Conservation (phyloP, 2,329 filamentous ascomycete species). For the Clarireedia sp. region DNA sequence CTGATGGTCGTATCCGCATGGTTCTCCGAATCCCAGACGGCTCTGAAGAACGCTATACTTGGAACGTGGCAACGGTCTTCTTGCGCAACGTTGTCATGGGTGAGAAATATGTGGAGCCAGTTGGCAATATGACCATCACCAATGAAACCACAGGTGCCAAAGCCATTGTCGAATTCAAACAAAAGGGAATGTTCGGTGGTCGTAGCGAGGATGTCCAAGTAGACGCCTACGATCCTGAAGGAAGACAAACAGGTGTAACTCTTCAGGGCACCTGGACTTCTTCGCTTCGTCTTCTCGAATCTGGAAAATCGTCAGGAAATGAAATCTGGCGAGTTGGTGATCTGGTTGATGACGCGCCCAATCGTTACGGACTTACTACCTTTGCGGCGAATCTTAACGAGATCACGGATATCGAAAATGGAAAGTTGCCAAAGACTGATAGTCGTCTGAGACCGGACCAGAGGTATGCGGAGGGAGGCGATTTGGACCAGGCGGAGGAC, state of each 20-base stretch:
- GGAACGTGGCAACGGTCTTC: constrained; percentile 82
- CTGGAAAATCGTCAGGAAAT: constrained; percentile 51
- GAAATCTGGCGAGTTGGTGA: constrained; percentile 73
- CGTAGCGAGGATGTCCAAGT: constrained; percentile 83
- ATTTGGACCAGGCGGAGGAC: constrained; percentile 74
- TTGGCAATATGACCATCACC: constrained; percentile 76
- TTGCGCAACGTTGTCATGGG: constrained; percentile 94
- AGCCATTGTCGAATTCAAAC: constrained; percentile 82
- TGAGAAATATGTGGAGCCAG: constrained; percentile 95
- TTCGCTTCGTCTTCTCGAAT: constrained; percentile 57
- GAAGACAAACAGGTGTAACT: constrained; percentile 56
- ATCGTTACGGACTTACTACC: constrained; percentile 78
- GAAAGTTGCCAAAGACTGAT: constrained; percentile 72
- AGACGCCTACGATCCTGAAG: constrained; percentile 61
- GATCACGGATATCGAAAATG: constrained; percentile 70
- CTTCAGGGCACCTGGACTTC: constrained; percentile 80
- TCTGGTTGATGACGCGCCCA: constrained; percentile 69
- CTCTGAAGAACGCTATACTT: constrained; percentile 76
- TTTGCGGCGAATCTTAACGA: constrained; percentile 88
- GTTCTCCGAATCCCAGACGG: constrained; percentile 59
- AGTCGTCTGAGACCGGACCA: constrained; percentile 81
- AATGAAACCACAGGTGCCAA: constrained; percentile 81
- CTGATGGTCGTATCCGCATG: constrained; percentile 77
- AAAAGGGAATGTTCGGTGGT: constrained; percentile 95
- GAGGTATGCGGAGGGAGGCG: constrained; percentile 71